phyloP scores from a whole-genome alignment of 2,329 filamentous ascomycete species.

The Hymenoscyphus salicellus region DNA sequence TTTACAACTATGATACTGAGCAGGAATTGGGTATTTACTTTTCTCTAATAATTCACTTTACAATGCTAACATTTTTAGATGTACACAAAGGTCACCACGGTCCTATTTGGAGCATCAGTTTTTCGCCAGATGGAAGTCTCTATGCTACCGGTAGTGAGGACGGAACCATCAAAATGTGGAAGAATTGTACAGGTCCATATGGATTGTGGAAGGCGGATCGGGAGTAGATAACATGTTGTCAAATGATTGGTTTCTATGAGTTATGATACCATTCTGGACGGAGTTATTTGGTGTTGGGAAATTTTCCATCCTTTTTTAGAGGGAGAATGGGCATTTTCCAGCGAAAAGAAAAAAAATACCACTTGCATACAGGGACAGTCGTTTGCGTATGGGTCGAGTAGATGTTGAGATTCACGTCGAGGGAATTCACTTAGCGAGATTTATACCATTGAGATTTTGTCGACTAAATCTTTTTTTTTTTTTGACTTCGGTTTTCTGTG shows the following conservation, averaged over 20 bases:
- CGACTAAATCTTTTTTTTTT: background rate
- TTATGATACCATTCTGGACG: conserved; percentile 13
- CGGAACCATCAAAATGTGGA: conserved; percentile 92
- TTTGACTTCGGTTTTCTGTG: background rate
- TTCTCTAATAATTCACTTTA: background rate
- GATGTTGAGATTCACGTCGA: conserved; percentile 15
- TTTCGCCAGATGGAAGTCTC: conserved; percentile 91
- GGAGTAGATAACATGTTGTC: conserved; percentile 14
- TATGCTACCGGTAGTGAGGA: conserved; percentile 97
- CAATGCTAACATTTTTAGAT: conserved; percentile 50
- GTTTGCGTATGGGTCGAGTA: background rate
- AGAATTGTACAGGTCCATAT: conserved; percentile 65
- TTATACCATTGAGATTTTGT: background rate
- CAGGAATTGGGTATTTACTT: conserved; percentile 65
- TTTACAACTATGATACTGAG: conserved; percentile 84
- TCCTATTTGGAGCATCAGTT: conserved; percentile 92
- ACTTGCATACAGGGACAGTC: background rate
- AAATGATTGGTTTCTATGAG: conserved; percentile 2
- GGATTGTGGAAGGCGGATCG: conserved; percentile 52
- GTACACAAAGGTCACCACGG: conserved; percentile 96
- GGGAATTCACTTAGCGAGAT: background rate
- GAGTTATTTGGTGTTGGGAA: conserved; percentile 11
- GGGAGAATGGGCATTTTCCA: background rate
- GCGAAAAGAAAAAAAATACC: background rate
- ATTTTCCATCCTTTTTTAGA: background rate